Percentiles rank a stretch among this genome's conserved stretches.
phyloP scores from a whole-genome alignment of 768 basidiomycete species.

The Polyporus arcularius region DNA sequence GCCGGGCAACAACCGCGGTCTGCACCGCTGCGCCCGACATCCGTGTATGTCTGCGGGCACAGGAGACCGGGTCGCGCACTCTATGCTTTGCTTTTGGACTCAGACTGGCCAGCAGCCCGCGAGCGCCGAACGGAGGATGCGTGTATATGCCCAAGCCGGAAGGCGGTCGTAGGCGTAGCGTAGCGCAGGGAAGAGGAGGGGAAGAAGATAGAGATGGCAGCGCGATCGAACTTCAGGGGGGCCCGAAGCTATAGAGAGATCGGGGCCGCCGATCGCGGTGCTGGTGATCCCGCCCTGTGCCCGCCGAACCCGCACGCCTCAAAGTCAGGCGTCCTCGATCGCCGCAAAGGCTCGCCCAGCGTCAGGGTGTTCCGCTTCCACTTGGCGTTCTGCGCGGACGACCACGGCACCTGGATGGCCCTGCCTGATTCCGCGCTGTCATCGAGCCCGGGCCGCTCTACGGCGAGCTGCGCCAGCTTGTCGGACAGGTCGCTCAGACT shows the following conservation, averaged over 20 bases:
- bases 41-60: too few species aligned
- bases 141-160: conserved; percentile 4
- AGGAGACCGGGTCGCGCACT: too few species aligned
- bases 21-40: too few species aligned
- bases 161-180: background rate
- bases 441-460: background rate
- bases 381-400: conserved; percentile 4
- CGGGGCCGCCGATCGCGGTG: too few species aligned
- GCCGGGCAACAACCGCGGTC: too few species aligned
- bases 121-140: conserved; percentile 4
- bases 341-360: background rate
- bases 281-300: too few species aligned
- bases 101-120: conserved; percentile 2
- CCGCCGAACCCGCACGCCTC: too few species aligned
- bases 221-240: background rate
- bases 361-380: conserved; percentile 2
- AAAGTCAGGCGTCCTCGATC: background rate
- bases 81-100: background rate
- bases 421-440: background rate
- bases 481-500: conserved; percentile 3
- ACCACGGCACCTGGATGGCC: background rate
- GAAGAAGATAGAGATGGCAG: background rate
- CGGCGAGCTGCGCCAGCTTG: background rate
- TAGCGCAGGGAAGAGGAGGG: background rate
- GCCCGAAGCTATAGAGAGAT: background rate